Conservation (phyloP, 768 basidiomycete species). For the Mycena albidolilacea region DNA sequence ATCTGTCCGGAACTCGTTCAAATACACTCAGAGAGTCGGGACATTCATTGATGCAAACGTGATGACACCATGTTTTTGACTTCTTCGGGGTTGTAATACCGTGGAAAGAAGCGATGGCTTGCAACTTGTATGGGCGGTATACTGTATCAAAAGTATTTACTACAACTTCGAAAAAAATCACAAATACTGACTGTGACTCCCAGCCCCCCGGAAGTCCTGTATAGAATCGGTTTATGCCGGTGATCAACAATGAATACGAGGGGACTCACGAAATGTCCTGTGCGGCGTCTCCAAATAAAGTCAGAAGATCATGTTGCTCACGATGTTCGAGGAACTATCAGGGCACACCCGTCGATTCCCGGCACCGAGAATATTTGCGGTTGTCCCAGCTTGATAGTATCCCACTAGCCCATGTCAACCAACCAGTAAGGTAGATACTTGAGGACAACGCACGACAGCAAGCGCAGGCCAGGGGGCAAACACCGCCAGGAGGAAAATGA, state of each 20-base stretch:
- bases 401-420: constrained; percentile 11
- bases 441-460: neutral
- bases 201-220: constrained; percentile 5
- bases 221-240: constrained; percentile 6
- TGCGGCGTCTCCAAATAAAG: neutral
- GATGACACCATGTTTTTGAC: too few species aligned
- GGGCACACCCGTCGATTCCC: constrained; percentile 2
- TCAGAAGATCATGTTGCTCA: constrained; percentile 9
- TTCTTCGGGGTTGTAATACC: too few species aligned
- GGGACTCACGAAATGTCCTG: constrained; percentile 8
- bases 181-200: neutral
- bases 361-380: constrained; percentile 8
- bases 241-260: constrained; percentile 10
- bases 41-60: too few species aligned
- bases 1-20: too few species aligned
- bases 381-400: neutral
- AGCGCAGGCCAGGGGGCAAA: neutral
- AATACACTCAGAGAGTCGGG: too few species aligned
- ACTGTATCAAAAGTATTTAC: too few species aligned
- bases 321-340: neutral
- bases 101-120: too few species aligned
- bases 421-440: neutral
- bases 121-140: too few species aligned
- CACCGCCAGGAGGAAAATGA: constrained; percentile 14
- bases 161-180: too few species aligned